These are phyloP conservation scores for Graphilbum sp. DNA, from an alignment of 2,329 filamentous ascomycete genomes.

Conservation along the genomic window DNA sequence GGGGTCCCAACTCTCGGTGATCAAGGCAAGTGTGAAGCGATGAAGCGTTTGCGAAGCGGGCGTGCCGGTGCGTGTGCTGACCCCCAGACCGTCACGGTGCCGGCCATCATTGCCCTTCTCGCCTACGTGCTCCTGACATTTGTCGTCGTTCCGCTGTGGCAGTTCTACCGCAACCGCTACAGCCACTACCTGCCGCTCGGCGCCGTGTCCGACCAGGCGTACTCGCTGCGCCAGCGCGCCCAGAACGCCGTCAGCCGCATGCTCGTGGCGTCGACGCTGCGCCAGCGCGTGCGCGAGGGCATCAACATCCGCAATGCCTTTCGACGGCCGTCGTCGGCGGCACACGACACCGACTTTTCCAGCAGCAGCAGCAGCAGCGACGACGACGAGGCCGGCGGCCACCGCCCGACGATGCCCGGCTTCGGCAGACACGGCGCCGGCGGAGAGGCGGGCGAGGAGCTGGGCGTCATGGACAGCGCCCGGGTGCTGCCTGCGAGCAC, in stretches of 20 bases:
- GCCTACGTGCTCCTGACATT: slow-evolving; percentile 52
- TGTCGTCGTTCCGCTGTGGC: slow-evolving; percentile 51
- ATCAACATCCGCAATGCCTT: slow-evolving; percentile 15
- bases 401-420: too few relatives aligned
- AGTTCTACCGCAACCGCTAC: slow-evolving; percentile 53
- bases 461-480: slow-evolving; percentile 30
- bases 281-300: slow-evolving; percentile 22
- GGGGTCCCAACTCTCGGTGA: slow-evolving; percentile 19
- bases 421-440: background rate
- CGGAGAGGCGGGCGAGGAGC: slow-evolving; percentile 52
- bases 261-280: slow-evolving; percentile 31
- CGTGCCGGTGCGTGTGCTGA: too few relatives aligned
- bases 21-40: slow-evolving; percentile 19
- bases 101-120: slow-evolving; percentile 52
- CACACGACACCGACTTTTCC: slow-evolving; percentile 23
- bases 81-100: slow-evolving; percentile 50
- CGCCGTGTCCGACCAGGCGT: slow-evolving; percentile 40
- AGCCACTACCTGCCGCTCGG: slow-evolving; percentile 58
- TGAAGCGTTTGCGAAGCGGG: too few relatives aligned
- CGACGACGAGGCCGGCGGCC: slow-evolving; percentile 29
- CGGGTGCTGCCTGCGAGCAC: slow-evolving; percentile 17
- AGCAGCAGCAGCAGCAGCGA: background rate
- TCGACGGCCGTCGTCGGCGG: slow-evolving; percentile 15
- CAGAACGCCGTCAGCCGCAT: slow-evolving; percentile 22
- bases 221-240: slow-evolving; percentile 35